A percentile compares a stretch with the other conserved stretches of the same genome.
Evolutionary conservation across 306 rosid species (phyloP).

Genomic region (Benincasa hispida): DNA sequence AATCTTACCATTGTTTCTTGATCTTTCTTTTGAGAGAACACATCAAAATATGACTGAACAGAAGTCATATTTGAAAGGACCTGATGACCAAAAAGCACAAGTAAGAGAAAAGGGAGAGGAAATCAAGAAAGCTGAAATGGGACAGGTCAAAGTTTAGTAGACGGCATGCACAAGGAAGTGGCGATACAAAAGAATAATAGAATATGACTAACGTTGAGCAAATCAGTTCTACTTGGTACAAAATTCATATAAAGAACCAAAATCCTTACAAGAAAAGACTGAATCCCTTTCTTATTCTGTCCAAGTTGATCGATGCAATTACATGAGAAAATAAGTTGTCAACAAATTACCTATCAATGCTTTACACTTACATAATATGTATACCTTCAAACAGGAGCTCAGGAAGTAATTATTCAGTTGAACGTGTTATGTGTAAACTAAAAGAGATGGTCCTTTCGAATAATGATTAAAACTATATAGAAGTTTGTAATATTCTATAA

Average conservation of each 20-base stretch:
- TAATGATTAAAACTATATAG: background rate
- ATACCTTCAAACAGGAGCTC: background rate
- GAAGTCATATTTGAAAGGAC: conserved; percentile 69
- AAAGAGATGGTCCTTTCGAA: background rate
- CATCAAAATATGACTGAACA: conserved; percentile 62
- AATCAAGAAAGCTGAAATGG: background rate
- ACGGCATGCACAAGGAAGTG: background rate
- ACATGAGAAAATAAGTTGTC: background rate
- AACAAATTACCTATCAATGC: background rate
- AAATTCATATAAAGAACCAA: background rate
- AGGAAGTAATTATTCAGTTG: background rate
- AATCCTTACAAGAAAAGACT: background rate
- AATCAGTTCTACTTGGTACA: background rate
- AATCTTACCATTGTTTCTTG: conserved; percentile 52
- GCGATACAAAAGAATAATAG: background rate
- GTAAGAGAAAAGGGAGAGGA: conserved; percentile 5
- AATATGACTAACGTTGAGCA: background rate
- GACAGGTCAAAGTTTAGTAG: background rate
- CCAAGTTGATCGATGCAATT: background rate
- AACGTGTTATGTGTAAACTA: background rate
- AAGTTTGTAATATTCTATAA: background rate
- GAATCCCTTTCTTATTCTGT: background rate
- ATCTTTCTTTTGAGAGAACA: conserved; percentile 53
- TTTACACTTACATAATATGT: background rate
- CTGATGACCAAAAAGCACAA: conserved; percentile 25